A percentile compares a stretch with the other conserved stretches of the same genome.
Conservation (phyloP, 1,139 yeast genomes). For the Arxiozyma telluris region DNA sequence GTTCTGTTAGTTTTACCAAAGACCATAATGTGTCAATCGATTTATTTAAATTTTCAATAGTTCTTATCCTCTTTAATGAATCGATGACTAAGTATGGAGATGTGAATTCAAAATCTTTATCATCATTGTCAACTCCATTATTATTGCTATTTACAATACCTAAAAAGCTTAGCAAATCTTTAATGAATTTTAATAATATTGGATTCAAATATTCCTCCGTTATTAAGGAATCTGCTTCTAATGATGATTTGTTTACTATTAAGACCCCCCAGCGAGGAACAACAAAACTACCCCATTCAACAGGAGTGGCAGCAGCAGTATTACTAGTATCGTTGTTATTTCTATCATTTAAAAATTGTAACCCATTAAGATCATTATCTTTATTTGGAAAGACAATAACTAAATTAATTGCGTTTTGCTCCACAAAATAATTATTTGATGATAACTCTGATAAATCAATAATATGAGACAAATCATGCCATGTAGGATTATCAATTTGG, state of each 20-base stretch:
- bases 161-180: slow-evolving; percentile 62
- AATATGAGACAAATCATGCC: slow-evolving; percentile 30
- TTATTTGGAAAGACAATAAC: slow-evolving; percentile 28
- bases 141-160: slow-evolving; percentile 33
- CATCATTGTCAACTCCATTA: slow-evolving; percentile 39
- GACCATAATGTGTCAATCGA: slow-evolving; percentile 59
- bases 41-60: slow-evolving; percentile 44
- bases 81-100: slow-evolving; percentile 59
- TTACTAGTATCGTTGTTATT: background rate
- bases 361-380: slow-evolving; percentile 14
- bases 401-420: slow-evolving; percentile 22
- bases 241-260: slow-evolving; percentile 39
- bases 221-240: slow-evolving; percentile 30
- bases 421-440: slow-evolving; percentile 23
- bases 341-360: slow-evolving; percentile 20
- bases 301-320: background rate
- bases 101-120: slow-evolving; percentile 33
- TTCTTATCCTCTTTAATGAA: slow-evolving; percentile 46
- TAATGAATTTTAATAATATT: slow-evolving; percentile 58
- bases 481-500: slow-evolving; percentile 33
- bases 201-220: slow-evolving; percentile 44
- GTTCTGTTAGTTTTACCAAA: slow-evolving; percentile 54
- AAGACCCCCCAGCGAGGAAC: slow-evolving; percentile 92
- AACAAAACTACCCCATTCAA: slow-evolving; percentile 53
- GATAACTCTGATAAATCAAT: slow-evolving; percentile 34